phyloP scores from a whole-genome alignment of 1,284 basidiomycete genomes.

The Stereum hirsutum region DNA sequence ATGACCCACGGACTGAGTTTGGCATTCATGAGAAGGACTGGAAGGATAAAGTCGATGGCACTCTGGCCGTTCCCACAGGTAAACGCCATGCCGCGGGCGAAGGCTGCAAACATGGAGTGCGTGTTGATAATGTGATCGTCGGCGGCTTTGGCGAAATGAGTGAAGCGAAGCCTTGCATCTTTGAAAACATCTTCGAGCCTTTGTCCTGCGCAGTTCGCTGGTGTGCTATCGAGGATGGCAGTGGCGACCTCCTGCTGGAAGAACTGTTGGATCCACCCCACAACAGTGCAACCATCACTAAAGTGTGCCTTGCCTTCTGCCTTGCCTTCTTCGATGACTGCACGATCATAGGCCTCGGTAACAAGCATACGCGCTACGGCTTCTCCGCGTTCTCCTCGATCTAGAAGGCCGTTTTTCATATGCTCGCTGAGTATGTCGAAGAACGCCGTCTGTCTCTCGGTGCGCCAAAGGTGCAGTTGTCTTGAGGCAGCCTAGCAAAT shows the following conservation, averaged over 20 bases:
- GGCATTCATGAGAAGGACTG: no score
- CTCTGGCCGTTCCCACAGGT: no score
- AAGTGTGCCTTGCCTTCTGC: neutral
- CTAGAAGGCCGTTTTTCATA: neutral
- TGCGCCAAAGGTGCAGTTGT: neutral
- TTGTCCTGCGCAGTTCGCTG: slow-evolving; percentile 4
- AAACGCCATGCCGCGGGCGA: neutral
- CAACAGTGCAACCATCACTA: neutral
- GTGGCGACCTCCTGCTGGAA: neutral
- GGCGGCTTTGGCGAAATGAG: slow-evolving; percentile 13
- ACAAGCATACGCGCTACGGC: neutral
- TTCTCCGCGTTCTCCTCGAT: neutral
- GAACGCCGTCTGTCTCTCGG: neutral
- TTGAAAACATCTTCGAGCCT: slow-evolving; percentile 12
- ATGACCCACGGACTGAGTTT: no score
- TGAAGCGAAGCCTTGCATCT: slow-evolving; percentile 13
- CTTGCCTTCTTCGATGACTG: neutral
- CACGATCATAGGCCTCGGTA: neutral
- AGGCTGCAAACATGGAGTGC: neutral
- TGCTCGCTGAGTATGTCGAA: neutral
- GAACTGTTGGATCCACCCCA: neutral
- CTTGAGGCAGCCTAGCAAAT: neutral
- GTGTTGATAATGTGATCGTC: slow-evolving; percentile 10
- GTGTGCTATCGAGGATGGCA: neutral
- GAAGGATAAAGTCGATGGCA: no score